Evolutionary conservation across 805 yeast species (phyloP).

Genomic region (Candida manassasensis): DNA sequence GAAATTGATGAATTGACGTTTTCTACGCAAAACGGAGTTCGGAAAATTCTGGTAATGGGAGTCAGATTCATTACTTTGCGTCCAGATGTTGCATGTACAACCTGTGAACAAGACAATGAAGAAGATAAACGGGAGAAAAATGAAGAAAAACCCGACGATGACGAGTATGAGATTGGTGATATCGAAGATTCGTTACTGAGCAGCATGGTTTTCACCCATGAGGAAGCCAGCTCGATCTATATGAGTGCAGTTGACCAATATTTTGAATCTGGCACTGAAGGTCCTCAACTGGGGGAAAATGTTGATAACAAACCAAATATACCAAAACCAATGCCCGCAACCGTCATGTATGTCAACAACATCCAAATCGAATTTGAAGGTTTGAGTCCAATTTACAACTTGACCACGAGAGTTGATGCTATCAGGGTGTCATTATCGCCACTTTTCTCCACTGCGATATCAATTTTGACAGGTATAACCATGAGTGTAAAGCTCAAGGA

Average conservation of each 20-base stretch:
- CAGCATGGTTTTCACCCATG: conserved; percentile 63
- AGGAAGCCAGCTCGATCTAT: conserved; percentile 66
- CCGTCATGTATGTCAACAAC: conserved; percentile 30
- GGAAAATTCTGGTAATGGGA: conserved; percentile 38
- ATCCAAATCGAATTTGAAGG: conserved; percentile 48
- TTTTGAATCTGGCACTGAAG: conserved; percentile 16
- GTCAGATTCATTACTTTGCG: conserved; percentile 36
- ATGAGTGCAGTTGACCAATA: conserved; percentile 74
- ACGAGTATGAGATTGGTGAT: conserved; percentile 23
- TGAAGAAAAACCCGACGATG: conserved; percentile 7
- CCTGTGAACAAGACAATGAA: conserved; percentile 23
- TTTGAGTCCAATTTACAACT: conserved; percentile 24
- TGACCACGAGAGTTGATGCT: conserved; percentile 35
- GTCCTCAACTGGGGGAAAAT: neutral
- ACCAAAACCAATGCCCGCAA: conserved; percentile 10
- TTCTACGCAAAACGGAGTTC: conserved; percentile 43
- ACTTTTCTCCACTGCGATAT: conserved; percentile 31
- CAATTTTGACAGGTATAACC: conserved; percentile 35
- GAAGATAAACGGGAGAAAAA: conserved; percentile 1
- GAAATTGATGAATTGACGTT: conserved; percentile 26
- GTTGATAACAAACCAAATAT: conserved; percentile 6
- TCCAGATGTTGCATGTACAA: conserved; percentile 36
- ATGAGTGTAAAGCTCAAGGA: conserved; percentile 29
- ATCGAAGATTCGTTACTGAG: conserved; percentile 45
- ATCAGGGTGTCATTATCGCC: conserved; percentile 44